Percentiles rank a stretch among this genome's conserved stretches.
These are phyloP conservation scores for Suhomyces panamericanus DNA, from an alignment of 1,139 yeast genomes.

Conservation along the genomic window DNA sequence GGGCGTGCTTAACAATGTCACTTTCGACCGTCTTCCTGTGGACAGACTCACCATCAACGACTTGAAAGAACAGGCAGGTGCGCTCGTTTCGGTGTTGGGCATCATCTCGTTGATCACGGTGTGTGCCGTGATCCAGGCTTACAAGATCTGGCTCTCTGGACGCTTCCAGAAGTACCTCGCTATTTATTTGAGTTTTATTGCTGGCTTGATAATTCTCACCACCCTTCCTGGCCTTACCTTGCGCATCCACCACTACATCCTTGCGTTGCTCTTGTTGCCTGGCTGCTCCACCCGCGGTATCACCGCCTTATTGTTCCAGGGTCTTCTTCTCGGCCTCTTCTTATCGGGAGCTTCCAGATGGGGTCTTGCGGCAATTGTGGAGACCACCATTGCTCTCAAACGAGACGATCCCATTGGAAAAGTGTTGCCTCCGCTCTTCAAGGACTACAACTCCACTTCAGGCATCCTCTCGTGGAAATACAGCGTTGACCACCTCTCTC, in stretches of 20 bases:
- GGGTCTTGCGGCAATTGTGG: constrained; percentile 91
- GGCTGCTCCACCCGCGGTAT: constrained; percentile 83
- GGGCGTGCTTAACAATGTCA: constrained; percentile 81
- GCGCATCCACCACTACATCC: constrained; percentile 85
- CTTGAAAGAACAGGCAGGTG: constrained; percentile 73
- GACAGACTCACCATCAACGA: constrained; percentile 78
- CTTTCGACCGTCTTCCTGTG: constrained; percentile 84
- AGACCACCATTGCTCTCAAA: constrained; percentile 65
- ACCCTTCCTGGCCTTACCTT: constrained; percentile 68
- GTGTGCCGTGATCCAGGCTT: constrained; percentile 74
- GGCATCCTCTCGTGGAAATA: constrained; percentile 40
- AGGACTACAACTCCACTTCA: constrained; percentile 32
- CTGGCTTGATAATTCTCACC: constrained; percentile 48
- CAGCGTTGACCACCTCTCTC: constrained; percentile 7
- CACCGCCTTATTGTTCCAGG: constrained; percentile 74
- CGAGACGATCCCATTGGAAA: constrained; percentile 76
- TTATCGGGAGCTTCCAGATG: constrained; percentile 87
- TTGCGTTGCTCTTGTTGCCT: constrained; percentile 76
- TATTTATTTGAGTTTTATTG: constrained; percentile 52
- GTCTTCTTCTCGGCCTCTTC: constrained; percentile 75
- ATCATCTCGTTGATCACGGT: constrained; percentile 46
- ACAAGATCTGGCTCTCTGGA: constrained; percentile 78
- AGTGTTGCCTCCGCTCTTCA: constrained; percentile 57
- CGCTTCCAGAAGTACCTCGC: constrained; percentile 57
- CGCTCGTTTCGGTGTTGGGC: constrained; percentile 60